These are phyloP conservation scores for Cystobasidium pallidum DNA, from an alignment of 1,284 basidiomycete genomes.

Conservation along the genomic window DNA sequence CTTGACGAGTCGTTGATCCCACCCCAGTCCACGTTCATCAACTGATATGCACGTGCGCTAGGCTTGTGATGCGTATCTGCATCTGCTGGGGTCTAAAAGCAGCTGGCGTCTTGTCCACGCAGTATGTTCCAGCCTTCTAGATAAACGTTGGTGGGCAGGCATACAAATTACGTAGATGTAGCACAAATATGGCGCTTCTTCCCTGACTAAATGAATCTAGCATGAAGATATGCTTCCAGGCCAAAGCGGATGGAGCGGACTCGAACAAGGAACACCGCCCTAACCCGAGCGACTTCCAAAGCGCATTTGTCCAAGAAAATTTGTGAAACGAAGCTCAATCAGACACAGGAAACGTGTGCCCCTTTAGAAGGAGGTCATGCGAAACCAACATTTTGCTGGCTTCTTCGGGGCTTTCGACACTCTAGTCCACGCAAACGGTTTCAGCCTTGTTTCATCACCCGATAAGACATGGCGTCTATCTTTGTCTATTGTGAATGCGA, in stretches of 20 bases:
- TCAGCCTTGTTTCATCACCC: not conserved
- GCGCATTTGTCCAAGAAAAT: not conserved
- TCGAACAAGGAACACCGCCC: not conserved
- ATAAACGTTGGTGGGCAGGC: not conserved
- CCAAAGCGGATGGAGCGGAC: not conserved
- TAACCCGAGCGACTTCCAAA: not conserved
- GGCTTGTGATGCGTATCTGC: no score
- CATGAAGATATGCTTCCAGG: not conserved
- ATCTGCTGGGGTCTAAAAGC: not conserved
- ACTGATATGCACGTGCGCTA: no score
- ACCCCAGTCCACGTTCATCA: no score
- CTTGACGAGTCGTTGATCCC: no score
- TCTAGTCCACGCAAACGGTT: not conserved
- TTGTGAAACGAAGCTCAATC: not conserved
- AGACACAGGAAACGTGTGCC: not conserved
- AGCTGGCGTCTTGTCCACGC: not conserved
- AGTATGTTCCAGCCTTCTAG: slow-evolving; percentile 1
- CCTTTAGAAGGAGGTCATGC: not conserved
- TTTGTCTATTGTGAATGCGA: not conserved
- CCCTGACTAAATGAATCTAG: not conserved
- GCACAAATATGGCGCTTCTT: not conserved
- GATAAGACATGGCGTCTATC: slow-evolving; percentile 4
- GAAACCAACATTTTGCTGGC: not conserved
- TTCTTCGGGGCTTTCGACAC: not conserved
- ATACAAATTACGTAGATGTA: slow-evolving; percentile 7